Conservation (phyloP, 75 land plant species). For the Ceratopteris richardii region DNA sequence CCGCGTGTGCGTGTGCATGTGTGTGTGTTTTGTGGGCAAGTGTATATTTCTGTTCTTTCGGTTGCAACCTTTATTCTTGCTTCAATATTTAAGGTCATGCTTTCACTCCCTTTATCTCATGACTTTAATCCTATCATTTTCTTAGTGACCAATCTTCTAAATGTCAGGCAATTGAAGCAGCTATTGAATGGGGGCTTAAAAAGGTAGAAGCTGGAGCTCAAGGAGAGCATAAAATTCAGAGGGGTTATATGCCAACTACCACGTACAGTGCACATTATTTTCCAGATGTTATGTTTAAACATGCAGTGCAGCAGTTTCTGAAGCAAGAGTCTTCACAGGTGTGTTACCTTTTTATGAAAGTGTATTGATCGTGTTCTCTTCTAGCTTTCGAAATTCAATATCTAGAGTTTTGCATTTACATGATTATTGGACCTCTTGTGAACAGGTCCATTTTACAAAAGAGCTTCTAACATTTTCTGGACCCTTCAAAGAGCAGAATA, state of each 20-base stretch:
- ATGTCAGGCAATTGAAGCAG: conserved; percentile 99
- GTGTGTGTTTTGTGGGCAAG: too few relatives aligned
- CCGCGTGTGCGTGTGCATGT: conserved; percentile 2
- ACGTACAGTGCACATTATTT: conserved; percentile 94
- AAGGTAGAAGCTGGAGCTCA: conserved; percentile 99
- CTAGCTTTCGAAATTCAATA: background rate
- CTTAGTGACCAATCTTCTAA: too few relatives aligned
- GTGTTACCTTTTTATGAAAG: conserved; percentile 1
- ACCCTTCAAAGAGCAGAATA: conserved; percentile 59
- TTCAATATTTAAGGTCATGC: too few relatives aligned
- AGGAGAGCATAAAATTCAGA: conserved; percentile 96
- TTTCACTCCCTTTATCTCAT: too few relatives aligned
- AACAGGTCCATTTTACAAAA: conserved; percentile 57
- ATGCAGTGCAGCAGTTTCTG: conserved; percentile 61
- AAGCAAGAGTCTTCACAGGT: conserved; percentile 73
- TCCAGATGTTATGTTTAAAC: conserved; percentile 44
- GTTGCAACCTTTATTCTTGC: too few relatives aligned
- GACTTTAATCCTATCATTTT: too few relatives aligned
- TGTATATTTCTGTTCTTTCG: background rate
- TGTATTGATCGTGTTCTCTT: background rate
- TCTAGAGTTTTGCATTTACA: too few relatives aligned
- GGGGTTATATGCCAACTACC: conserved; percentile 84
- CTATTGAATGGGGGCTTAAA: conserved; percentile 74
- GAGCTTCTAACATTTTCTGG: conserved; percentile 61
- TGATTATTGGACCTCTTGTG: too few relatives aligned